These are phyloP conservation scores for Lactarius pseudohatsudake DNA, from an alignment of 768 basidiomycete species.

Conservation along the genomic window DNA sequence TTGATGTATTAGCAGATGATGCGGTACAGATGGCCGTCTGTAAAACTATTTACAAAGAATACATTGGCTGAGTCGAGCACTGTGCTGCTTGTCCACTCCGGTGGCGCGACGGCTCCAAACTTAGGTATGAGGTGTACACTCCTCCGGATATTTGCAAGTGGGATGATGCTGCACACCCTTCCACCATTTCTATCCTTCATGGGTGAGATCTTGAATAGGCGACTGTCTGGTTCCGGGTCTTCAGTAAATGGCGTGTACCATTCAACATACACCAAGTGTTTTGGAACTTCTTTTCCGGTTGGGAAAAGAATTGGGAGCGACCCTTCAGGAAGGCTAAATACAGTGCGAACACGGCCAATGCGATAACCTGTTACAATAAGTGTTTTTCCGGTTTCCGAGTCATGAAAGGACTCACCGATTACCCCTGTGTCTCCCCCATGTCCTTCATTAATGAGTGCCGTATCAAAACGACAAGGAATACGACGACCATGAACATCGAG, in stretches of 20 bases:
- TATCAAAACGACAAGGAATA: background rate
- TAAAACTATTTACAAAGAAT: background rate
- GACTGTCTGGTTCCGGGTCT: background rate
- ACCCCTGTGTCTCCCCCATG: too few species aligned
- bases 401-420: too few species aligned
- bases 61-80: background rate
- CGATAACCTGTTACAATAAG: too few species aligned
- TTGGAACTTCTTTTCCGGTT: background rate
- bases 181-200: background rate
- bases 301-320: background rate
- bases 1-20: background rate
- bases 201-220: background rate
- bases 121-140: background rate
- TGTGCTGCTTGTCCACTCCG: background rate
- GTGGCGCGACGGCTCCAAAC: background rate
- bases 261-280: slow-evolving; percentile 3
- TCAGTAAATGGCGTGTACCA: background rate
- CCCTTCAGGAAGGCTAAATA: too few species aligned
- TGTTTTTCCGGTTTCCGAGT: too few species aligned
- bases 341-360: background rate
- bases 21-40: background rate
- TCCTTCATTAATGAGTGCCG: too few species aligned
- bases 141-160: background rate
- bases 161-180: background rate
- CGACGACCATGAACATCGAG: too few species aligned